Conservation (phyloP, 306 rosid species). For the Prunus dulcis region DNA sequence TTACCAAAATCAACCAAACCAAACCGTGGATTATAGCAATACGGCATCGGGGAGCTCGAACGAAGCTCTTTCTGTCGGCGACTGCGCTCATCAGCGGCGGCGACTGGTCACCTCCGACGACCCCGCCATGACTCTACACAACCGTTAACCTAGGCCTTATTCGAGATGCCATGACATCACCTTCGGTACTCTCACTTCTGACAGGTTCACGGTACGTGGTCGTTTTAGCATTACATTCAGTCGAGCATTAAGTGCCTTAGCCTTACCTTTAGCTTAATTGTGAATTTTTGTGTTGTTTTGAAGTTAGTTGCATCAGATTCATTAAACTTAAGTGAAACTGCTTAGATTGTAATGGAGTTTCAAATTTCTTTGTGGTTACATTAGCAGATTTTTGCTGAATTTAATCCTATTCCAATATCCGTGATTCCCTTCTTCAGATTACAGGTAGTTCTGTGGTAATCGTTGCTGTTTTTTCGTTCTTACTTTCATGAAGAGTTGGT, state of each 20-base stretch:
- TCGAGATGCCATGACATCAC: slow-evolving; percentile 65
- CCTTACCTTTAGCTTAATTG: background rate
- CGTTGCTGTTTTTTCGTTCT: too few relatives aligned
- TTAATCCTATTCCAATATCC: too few relatives aligned
- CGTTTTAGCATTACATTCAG: background rate
- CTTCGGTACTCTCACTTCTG: slow-evolving; percentile 44
- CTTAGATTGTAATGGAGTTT: too few relatives aligned
- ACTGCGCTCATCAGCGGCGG: slow-evolving; percentile 75
- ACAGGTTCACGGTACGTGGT: background rate
- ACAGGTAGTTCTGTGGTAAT: too few relatives aligned
- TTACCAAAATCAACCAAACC: too few relatives aligned
- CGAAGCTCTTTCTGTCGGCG: slow-evolving; percentile 47
- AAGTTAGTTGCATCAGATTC: too few relatives aligned
- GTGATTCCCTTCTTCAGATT: too few relatives aligned
- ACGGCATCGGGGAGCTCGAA: slow-evolving; percentile 63
- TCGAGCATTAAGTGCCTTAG: background rate
- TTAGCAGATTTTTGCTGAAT: too few relatives aligned
- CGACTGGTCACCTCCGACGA: slow-evolving; percentile 74
- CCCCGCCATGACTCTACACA: slow-evolving; percentile 61
- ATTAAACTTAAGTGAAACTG: too few relatives aligned
- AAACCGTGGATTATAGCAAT: background rate
- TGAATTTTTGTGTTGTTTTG: too few relatives aligned
- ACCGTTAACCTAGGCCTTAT: slow-evolving; percentile 70
- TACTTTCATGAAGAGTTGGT: too few relatives aligned
- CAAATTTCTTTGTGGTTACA: too few relatives aligned